A percentile compares a stretch with the other conserved stretches of the same genome.
These are phyloP conservation scores for Phytophthora uliginosa DNA, from an alignment of 352 stramenopile genomes.

Conservation along the genomic window DNA sequence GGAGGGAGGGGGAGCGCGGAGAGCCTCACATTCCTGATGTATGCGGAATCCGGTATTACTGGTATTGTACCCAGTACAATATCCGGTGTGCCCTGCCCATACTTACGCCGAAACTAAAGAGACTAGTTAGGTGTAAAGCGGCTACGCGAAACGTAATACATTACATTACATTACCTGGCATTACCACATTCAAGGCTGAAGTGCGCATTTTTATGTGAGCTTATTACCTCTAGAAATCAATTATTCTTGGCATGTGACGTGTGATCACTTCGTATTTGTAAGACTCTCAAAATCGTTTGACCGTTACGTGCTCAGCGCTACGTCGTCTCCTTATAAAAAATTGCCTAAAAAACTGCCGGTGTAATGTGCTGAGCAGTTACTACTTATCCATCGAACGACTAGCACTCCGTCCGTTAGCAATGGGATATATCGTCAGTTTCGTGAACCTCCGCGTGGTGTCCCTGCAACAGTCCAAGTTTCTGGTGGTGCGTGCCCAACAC, in stretches of 20 bases:
- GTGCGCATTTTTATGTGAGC: constrained; percentile 17
- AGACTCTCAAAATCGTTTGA: background rate
- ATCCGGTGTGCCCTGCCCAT: too few relatives aligned
- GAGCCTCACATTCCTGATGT: too few relatives aligned
- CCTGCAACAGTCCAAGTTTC: background rate
- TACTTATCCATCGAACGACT: background rate
- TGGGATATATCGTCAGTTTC: background rate
- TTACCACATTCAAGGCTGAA: too few relatives aligned
- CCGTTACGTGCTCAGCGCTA: constrained; percentile 1
- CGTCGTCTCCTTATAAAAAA: background rate
- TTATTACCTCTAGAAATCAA: background rate
- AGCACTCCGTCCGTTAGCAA: constrained; percentile 3
- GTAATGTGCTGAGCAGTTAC: too few relatives aligned
- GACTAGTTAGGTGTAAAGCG: too few relatives aligned
- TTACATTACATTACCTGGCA: too few relatives aligned
- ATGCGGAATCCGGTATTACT: too few relatives aligned
- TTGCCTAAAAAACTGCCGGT: too few relatives aligned
- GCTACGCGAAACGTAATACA: too few relatives aligned
- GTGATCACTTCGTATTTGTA: constrained; percentile 2
- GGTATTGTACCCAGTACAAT: too few relatives aligned
- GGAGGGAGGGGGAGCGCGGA: too few relatives aligned
- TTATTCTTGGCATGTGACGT: constrained; percentile 7
- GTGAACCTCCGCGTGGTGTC: background rate
- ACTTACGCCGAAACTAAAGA: too few relatives aligned
- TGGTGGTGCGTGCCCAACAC: constrained; percentile 3